Conservation (phyloP, 2,329 filamentous ascomycete species). For the Colletotrichum graminicola region DNA sequence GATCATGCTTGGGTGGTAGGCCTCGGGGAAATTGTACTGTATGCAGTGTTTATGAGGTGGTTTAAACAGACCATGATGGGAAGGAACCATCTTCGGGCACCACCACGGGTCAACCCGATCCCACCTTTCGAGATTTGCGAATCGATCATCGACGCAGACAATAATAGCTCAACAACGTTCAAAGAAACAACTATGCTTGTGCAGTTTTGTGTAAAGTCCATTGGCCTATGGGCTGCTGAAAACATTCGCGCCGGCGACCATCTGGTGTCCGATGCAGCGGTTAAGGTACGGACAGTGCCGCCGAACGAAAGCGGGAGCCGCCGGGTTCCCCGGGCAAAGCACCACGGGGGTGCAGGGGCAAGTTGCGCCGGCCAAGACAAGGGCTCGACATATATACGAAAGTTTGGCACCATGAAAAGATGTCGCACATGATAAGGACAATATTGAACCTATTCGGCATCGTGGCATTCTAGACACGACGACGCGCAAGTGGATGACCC, state of each 20-base stretch:
- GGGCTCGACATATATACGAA: neutral
- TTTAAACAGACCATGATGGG: constrained; percentile 30
- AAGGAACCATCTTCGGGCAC: constrained; percentile 21
- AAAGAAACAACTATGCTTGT: neutral
- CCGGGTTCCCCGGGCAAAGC: neutral
- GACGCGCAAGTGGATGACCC: neutral
- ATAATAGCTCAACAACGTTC: constrained; percentile 34
- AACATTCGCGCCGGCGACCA: neutral
- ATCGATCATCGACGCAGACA: constrained; percentile 17
- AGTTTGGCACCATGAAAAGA: neutral
- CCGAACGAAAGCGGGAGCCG: neutral
- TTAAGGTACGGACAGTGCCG: constrained; percentile 22
- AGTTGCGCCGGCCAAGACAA: neutral
- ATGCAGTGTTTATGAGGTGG: constrained; percentile 33
- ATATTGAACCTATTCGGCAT: neutral
- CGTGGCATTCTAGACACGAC: neutral
- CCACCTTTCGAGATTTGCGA: constrained; percentile 18
- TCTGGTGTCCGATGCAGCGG: constrained; percentile 2
- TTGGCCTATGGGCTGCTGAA: neutral
- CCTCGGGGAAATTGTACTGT: constrained; percentile 34
- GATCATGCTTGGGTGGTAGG: constrained; percentile 25
- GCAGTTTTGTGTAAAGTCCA: neutral
- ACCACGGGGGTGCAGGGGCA: neutral
- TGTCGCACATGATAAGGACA: neutral
- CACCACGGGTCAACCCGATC: constrained; percentile 9